Evolutionary conservation across 306 rosid species (phyloP).

Genomic region (Prunus padus): DNA sequence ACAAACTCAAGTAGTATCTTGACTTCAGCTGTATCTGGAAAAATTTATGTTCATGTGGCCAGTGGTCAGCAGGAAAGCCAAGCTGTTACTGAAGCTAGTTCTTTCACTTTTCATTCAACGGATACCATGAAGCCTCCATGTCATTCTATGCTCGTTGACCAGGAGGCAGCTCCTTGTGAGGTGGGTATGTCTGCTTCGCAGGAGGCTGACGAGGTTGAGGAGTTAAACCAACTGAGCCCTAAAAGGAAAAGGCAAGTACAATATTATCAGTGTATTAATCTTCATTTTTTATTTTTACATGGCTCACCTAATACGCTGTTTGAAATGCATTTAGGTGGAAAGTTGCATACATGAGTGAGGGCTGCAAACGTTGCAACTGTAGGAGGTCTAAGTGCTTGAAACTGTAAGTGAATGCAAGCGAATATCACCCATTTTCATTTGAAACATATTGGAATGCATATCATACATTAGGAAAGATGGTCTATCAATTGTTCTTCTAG

Average conservation of each 20-base stretch:
- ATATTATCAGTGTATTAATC: background rate
- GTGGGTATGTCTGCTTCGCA: conserved; percentile 7
- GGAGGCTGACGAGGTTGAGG: conserved; percentile 7
- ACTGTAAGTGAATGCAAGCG: conserved; percentile 32
- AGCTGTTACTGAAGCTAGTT: background rate
- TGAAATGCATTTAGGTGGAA: conserved; percentile 20
- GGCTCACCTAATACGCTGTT: background rate
- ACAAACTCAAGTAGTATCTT: background rate
- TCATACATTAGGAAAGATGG: background rate
- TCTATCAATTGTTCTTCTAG: background rate
- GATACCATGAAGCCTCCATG: background rate
- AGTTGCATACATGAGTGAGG: background rate
- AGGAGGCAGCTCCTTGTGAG: conserved; percentile 11
- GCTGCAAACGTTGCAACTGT: conserved; percentile 33
- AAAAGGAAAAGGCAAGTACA: conserved; percentile 21
- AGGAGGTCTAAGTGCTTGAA: conserved; percentile 37
- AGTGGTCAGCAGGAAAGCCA: conserved; percentile 13
- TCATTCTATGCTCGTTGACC: conserved; percentile 13
- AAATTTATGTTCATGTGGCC: conserved; percentile 2
- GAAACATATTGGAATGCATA: background rate
- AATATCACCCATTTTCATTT: background rate
- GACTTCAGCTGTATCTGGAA: background rate
- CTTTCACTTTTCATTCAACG: background rate
- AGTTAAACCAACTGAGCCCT: conserved; percentile 14
- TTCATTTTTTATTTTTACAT: background rate